phyloP scores from a whole-genome alignment of 139 green algal species.

The Tetradesmus obliquus region DNA sequence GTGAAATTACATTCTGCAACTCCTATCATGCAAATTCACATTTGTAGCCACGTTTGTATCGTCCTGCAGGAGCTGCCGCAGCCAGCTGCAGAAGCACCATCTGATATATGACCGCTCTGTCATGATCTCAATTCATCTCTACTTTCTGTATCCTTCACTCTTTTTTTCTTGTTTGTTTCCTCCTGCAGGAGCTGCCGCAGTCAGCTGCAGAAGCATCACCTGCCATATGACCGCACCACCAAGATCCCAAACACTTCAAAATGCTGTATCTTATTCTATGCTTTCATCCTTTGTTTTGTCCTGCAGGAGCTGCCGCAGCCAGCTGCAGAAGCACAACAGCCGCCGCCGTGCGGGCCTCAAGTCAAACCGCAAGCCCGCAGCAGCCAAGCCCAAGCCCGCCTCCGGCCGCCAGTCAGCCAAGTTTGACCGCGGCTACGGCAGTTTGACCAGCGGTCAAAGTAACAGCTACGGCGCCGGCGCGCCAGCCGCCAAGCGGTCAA shows the following conservation, averaged over 20 bases:
- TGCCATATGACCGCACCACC: no score
- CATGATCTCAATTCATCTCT: no score
- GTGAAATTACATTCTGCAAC: not conserved
- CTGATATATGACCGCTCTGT: no score
- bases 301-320: constrained; percentile 33
- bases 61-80: constrained; percentile 28
- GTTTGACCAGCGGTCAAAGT: not conserved
- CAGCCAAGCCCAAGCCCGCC: constrained; percentile 1
- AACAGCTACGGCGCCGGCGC: not conserved
- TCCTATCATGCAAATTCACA: not conserved
- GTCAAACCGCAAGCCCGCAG: not conserved
- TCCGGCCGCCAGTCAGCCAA: not conserved
- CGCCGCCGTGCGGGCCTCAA: constrained; percentile 34
- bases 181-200: constrained; percentile 20
- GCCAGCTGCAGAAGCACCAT: constrained; percentile 31
- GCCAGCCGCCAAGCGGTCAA: not conserved
- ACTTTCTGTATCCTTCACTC: no score
- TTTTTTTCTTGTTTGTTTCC: no score
- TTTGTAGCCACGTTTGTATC: not conserved
- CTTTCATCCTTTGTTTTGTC: not conserved
- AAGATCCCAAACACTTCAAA: no score
- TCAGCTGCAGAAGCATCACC: not conserved
- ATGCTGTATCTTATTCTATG: not conserved
- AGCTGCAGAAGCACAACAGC: constrained; percentile 42
- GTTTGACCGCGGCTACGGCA: not conserved